Evolutionary conservation across 192 early-diverging fungal genomes (phyloP).

Genomic region (Coemansia sp.): DNA sequence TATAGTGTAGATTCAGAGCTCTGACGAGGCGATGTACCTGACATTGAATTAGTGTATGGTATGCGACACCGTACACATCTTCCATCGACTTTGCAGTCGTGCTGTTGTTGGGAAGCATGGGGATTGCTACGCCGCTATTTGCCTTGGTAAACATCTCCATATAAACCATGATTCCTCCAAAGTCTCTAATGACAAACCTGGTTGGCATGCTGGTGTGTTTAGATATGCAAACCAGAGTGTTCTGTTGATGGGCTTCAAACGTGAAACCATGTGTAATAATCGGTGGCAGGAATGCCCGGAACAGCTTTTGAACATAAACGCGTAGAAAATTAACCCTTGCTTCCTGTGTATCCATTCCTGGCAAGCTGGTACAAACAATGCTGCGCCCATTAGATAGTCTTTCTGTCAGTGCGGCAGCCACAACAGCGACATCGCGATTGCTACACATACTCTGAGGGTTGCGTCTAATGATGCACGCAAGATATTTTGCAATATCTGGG

Average conservation of each 20-base stretch:
- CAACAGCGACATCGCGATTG: not conserved
- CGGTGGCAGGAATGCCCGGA: conserved; percentile 54
- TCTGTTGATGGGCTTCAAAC: conserved; percentile 59
- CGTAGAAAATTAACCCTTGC: conserved; percentile 36
- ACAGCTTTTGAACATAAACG: conserved; percentile 27
- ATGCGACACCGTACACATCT: conserved; percentile 48
- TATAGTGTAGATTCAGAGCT: conserved; percentile 18
- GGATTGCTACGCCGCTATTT: conserved; percentile 13
- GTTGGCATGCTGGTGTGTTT: conserved; percentile 25
- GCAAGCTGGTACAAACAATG: not conserved
- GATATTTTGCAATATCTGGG: conserved; percentile 53
- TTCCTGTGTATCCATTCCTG: conserved; percentile 22
- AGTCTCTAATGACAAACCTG: conserved; percentile 58
- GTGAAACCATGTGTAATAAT: conserved; percentile 51
- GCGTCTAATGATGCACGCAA: conserved; percentile 35
- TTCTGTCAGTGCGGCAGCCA: conserved; percentile 8
- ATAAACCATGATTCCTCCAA: conserved; percentile 57
- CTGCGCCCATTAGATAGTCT: not conserved
- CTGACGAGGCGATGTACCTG: conserved; percentile 54
- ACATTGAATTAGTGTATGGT: conserved; percentile 53
- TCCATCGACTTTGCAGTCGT: conserved; percentile 33
- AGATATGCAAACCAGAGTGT: conserved; percentile 49
- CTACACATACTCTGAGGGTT: conserved; percentile 8
- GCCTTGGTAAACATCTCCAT: conserved; percentile 28
- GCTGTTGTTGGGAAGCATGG: conserved; percentile 46